phyloP scores from a whole-genome alignment of 148 eudicot species.

The Amaranthus cruentus region DNA sequence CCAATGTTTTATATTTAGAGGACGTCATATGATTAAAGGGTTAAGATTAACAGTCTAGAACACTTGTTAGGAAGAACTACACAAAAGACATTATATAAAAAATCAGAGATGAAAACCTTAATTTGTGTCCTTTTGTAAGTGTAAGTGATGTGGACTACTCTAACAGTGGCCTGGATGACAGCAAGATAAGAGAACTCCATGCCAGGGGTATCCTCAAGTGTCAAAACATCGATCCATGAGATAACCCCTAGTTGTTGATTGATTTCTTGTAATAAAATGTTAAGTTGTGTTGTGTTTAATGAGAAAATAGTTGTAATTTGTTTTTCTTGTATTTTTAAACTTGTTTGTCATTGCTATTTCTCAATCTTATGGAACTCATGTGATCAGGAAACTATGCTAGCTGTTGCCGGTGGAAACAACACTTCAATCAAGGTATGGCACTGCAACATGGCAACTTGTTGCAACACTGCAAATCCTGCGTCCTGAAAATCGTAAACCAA shows the following conservation, averaged over 20 bases:
- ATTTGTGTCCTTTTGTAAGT: constrained; percentile 83
- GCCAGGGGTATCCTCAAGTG: constrained; percentile 58
- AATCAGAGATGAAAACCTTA: too few relatives aligned
- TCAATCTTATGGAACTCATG: not conserved
- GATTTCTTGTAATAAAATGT: too few relatives aligned
- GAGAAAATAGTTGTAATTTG: too few relatives aligned
- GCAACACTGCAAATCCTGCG: constrained; percentile 74
- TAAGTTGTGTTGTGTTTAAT: too few relatives aligned
- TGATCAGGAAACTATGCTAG: constrained; percentile 75
- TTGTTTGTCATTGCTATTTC: too few relatives aligned
- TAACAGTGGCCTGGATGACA: constrained; percentile 65
- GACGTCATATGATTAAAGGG: too few relatives aligned
- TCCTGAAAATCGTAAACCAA: constrained; percentile 60
- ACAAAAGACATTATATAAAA: too few relatives aligned
- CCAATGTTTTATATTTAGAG: too few relatives aligned
- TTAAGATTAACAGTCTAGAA: too few relatives aligned
- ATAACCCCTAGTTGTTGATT: too few relatives aligned
- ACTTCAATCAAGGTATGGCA: constrained; percentile 89
- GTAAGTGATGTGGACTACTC: constrained; percentile 77
- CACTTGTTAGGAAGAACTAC: too few relatives aligned
- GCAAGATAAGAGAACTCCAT: constrained; percentile 96
- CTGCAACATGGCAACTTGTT: constrained; percentile 71
- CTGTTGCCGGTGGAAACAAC: constrained; percentile 95
- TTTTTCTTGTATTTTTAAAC: too few relatives aligned
- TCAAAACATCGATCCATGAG: constrained; percentile 68